Evolutionary conservation across 2,329 filamentous ascomycete species (phyloP).

Genomic region (Aspergillus amoenus): DNA sequence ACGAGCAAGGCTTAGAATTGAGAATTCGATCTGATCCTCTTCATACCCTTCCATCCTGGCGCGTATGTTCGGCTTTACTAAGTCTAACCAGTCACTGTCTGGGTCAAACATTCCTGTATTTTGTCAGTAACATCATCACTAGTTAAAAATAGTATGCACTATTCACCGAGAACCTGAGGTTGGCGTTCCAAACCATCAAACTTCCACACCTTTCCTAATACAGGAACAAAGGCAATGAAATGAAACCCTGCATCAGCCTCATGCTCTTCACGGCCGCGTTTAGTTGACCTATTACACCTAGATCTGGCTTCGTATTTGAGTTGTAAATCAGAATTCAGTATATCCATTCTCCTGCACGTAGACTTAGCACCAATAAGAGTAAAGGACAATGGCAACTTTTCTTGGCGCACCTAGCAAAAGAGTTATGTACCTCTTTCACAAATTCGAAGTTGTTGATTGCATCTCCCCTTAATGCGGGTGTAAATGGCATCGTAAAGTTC

Average conservation of each 20-base stretch:
- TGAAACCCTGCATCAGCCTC: constrained; percentile 70
- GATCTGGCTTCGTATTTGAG: constrained; percentile 51
- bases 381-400: background rate
- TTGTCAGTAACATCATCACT: background rate
- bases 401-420: constrained; percentile 66
- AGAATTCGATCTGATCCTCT: constrained; percentile 69
- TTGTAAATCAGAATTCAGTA: constrained; percentile 68
- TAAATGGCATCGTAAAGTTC: constrained; percentile 65
- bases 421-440: constrained; percentile 82
- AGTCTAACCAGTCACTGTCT: constrained; percentile 62
- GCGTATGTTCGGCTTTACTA: constrained; percentile 65
- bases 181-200: constrained; percentile 78
- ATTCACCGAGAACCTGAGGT: constrained; percentile 62
- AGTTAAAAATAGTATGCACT: background rate
- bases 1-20: constrained; percentile 70
- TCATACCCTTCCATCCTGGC: constrained; percentile 67
- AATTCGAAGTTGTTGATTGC: constrained; percentile 71
- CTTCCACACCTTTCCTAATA: constrained; percentile 75
- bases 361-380: constrained; percentile 4
- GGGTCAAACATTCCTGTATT: constrained; percentile 40
- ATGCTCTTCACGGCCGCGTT: constrained; percentile 45
- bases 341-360: constrained; percentile 65
- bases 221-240: constrained; percentile 85
- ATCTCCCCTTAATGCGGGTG: constrained; percentile 72
- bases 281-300: constrained; percentile 30